A percentile compares a stretch with the other conserved stretches of the same genome.
These are phyloP conservation scores for Mrakia hoshinonis DNA, from an alignment of 768 basidiomycete genomes.

Conservation along the genomic window DNA sequence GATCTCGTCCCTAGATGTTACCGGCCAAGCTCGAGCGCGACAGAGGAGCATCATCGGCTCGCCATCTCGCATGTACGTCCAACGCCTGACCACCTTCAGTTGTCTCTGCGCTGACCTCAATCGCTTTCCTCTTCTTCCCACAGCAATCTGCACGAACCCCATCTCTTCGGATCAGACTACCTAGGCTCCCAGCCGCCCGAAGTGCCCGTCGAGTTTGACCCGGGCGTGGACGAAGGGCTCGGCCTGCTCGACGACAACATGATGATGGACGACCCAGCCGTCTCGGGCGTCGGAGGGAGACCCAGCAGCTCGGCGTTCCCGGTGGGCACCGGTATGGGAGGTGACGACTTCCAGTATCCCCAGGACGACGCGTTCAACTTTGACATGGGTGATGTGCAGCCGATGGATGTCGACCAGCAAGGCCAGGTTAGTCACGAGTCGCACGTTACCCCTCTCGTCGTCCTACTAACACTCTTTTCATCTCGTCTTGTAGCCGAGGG, in stretches of 20 bases:
- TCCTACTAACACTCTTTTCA: neutral
- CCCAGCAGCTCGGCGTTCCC: neutral
- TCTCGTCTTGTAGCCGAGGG: neutral
- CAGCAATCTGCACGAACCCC: slow-evolving; percentile 12
- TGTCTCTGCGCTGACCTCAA: neutral
- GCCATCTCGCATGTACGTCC: neutral
- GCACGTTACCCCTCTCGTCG: too few relatives aligned
- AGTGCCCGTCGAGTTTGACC: slow-evolving; percentile 3
- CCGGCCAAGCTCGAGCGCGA: neutral
- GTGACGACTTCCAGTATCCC: neutral
- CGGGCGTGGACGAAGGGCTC: slow-evolving; percentile 9
- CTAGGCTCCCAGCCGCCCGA: slow-evolving; percentile 1
- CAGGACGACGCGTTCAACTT: neutral
- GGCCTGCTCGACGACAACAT: slow-evolving; percentile 7
- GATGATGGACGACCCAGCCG: neutral
- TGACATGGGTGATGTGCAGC: neutral
- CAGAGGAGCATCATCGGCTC: neutral
- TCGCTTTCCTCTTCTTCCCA: neutral
- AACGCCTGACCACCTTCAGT: neutral
- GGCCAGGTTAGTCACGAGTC: too few relatives aligned
- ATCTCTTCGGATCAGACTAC: neutral
- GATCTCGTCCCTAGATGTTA: neutral
- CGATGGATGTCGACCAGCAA: neutral
- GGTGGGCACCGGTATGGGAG: neutral
- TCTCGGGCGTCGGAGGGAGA: neutral